Evolutionary conservation across 306 rosid genomes (phyloP), one percentile per base, ranked within the genome.

Genomic region (Ziziphus jujuba): DNA sequence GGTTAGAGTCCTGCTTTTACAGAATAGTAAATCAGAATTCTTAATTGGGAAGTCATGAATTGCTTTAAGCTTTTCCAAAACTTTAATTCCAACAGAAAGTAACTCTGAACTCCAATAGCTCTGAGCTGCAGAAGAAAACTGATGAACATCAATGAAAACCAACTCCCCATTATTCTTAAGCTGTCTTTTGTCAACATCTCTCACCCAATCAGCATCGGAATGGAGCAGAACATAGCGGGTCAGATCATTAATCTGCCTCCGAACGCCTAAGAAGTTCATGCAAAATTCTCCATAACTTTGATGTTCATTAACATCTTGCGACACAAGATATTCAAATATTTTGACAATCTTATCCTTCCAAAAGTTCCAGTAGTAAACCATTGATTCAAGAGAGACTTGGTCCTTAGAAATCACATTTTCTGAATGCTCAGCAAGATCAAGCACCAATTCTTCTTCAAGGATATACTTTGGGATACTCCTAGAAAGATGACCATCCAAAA

Each of bases 141-240:
- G 57, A 9, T 55, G 58, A 66, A 35, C 76, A 50, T 82, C 83
- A 34, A 77, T 24, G 16, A 71, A 77, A 16, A 77, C 85, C 55
- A 81, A 28, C 66, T 61, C 75, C 9, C 87, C 86, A 21, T 65
- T 76, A 70, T 44, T 79, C 47, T 58, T 69, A 3, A 84, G 49
- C 61, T 63, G 40, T 21, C 58, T 77, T 28, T n/a, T 79, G 13
- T 66, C 79, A 60, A 72, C 21, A 52, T 73, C 64, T 14, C 34
- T 74, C 53, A 77, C 87, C 96, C 96, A 91, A 56, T 66, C 66
- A 64, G 91, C 95, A 69, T 70, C 81, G 66, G 89, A 75, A 53
- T 81, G 44, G 45, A 91, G 81, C 63, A 88, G 74, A 66, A 66
- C 19, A 66, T 76, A 83, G 17, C 69, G 19, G 10, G 61, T 71